Percentiles rank a stretch among this genome's conserved stretches.
Evolutionary conservation across 2,329 filamentous ascomycete species (phyloP).

Genomic region (Calonectria crousiana): DNA sequence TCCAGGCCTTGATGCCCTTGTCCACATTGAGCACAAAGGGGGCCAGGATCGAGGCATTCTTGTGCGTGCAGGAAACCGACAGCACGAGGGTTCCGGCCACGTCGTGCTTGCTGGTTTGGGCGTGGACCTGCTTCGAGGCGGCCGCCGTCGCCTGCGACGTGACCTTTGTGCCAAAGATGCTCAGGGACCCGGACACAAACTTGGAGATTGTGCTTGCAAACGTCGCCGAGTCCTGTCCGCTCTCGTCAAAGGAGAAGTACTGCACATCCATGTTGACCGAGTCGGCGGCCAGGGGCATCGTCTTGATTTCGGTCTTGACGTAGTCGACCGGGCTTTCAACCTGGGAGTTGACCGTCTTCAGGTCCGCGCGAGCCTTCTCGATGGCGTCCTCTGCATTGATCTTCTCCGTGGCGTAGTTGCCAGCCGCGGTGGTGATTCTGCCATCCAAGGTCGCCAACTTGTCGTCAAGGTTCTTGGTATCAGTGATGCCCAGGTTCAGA

Average conservation of each 20-base stretch:
- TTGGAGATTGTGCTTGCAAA: background rate
- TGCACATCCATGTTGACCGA: constrained; percentile 34
- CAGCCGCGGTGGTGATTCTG: background rate
- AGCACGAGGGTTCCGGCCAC: constrained; percentile 29
- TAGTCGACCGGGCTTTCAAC: constrained; percentile 32
- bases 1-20: constrained; percentile 34
- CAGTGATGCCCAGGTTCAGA: constrained; percentile 18
- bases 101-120: background rate
- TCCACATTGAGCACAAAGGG: constrained; percentile 33
- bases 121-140: constrained; percentile 2
- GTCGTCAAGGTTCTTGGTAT: background rate
- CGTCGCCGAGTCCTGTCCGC: background rate
- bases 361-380: background rate
- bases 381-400: background rate
- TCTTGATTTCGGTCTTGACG: constrained; percentile 24
- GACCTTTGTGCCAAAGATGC: background rate
- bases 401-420: background rate
- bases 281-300: constrained; percentile 24
- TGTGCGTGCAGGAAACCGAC: constrained; percentile 30
- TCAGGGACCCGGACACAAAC: background rate
- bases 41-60: constrained; percentile 26
- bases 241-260: constrained; percentile 24
- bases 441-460: background rate
- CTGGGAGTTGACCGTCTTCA: background rate
- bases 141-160: background rate